Conservation (phyloP, 2,329 filamentous ascomycete genomes). For the Pestalotiopsis sp. region DNA sequence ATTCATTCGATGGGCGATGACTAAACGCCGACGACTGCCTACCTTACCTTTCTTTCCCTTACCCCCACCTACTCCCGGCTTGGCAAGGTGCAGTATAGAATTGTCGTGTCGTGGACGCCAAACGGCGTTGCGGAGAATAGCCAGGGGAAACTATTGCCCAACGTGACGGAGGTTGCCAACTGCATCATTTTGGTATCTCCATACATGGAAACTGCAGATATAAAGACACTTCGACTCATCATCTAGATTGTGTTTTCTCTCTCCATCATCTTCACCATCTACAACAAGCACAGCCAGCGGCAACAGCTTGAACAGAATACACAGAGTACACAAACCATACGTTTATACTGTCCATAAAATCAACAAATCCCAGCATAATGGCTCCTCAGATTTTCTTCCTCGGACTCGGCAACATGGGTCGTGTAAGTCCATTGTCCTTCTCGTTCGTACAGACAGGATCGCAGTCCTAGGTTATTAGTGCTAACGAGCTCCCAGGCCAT, state of each 20-base stretch:
- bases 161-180: neutral
- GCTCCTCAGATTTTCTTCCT: slow-evolving; percentile 72
- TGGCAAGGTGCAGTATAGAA: neutral
- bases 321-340: neutral
- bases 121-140: neutral
- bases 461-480: slow-evolving; percentile 13
- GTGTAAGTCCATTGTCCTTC: slow-evolving; percentile 53
- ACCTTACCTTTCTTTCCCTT: neutral
- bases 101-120: neutral
- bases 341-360: neutral
- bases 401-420: slow-evolving; percentile 86
- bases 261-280: neutral
- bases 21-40: neutral
- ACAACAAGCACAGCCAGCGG: neutral
- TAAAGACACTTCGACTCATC: neutral
- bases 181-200: neutral
- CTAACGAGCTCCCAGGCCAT: slow-evolving; percentile 64
- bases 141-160: slow-evolving; percentile 8
- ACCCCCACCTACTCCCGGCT: neutral
- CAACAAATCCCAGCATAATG: slow-evolving; percentile 39
- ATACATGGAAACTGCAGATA: neutral
- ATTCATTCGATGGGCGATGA: neutral
- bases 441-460: neutral
- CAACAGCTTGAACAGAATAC: neutral
- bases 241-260: neutral